Conservation (phyloP, 2,329 filamentous ascomycete genomes). For the Aquanectria penicillioides region DNA sequence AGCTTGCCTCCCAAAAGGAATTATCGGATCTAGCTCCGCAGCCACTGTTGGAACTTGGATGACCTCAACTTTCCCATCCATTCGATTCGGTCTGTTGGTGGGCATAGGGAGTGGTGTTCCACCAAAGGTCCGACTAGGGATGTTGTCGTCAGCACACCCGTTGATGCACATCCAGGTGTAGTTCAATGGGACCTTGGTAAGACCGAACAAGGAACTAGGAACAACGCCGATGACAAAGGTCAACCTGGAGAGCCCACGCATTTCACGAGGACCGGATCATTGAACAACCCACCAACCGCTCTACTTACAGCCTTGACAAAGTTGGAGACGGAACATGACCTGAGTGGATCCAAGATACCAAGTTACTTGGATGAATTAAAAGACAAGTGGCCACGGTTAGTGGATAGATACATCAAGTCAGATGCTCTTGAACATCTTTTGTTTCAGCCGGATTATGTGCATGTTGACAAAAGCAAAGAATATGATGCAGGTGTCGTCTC, state of each 20-base stretch:
- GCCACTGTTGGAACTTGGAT: not conserved
- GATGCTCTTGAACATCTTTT: not conserved
- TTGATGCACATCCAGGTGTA: conserved; percentile 1
- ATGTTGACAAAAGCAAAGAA: too few species aligned
- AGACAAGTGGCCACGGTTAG: conserved; percentile 4
- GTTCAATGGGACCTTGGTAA: not conserved
- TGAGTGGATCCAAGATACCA: not conserved
- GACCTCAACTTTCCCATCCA: not conserved
- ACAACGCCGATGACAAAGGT: too few species aligned
- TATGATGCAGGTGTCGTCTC: too few species aligned
- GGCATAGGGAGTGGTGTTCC: not conserved
- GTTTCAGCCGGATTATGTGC: not conserved
- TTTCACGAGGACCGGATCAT: conserved; percentile 8
- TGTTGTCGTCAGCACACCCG: not conserved
- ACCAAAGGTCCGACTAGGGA: not conserved
- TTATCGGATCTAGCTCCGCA: not conserved
- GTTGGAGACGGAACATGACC: conserved; percentile 6
- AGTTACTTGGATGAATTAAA: not conserved
- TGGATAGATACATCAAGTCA: not conserved
- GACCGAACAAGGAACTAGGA: not conserved
- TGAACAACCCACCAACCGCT: conserved; percentile 1
- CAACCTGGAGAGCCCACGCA: too few species aligned
- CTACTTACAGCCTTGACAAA: conserved; percentile 10
- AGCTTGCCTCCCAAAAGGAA: not conserved
- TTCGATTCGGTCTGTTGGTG: not conserved